Conservation (phyloP, 1,284 basidiomycete genomes). For the Microbotryum saponariae region DNA sequence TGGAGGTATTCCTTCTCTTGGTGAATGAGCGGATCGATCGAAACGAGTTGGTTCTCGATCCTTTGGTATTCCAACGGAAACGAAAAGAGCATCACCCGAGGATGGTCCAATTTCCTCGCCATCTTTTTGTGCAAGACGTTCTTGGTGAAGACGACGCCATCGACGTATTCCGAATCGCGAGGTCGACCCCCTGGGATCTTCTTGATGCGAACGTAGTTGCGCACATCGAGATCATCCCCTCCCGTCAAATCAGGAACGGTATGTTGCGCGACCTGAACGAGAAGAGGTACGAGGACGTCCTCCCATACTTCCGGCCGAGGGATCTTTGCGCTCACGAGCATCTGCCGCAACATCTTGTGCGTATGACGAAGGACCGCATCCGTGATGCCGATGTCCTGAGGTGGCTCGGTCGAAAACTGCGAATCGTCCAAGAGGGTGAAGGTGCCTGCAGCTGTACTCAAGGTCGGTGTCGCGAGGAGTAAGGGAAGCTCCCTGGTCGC, state of each 20-base stretch:
- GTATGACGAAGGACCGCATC: conserved; percentile 12
- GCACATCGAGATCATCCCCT: conserved; percentile 82
- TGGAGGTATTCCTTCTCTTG: conserved; percentile 93
- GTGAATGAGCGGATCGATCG: conserved; percentile 81
- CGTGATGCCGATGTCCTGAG: conserved; percentile 22
- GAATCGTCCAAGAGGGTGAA: not conserved
- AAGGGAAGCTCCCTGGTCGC: too few species aligned
- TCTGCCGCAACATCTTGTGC: conserved; percentile 60
- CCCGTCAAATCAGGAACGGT: conserved; percentile 43
- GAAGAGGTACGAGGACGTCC: conserved; percentile 66
- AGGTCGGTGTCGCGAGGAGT: not conserved
- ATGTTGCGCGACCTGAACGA: conserved; percentile 58
- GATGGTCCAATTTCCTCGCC: conserved; percentile 48
- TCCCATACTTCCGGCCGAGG: conserved; percentile 78
- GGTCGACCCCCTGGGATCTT: conserved; percentile 92
- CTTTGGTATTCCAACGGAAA: conserved; percentile 94
- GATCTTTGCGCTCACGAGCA: conserved; percentile 56
- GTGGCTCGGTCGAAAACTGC: conserved; percentile 1
- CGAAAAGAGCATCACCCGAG: conserved; percentile 89
- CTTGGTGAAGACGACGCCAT: conserved; percentile 95
- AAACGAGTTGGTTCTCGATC: conserved; percentile 87
- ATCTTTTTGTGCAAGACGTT: conserved; percentile 87
- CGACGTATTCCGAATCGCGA: conserved; percentile 89
- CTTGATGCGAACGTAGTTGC: conserved; percentile 96
- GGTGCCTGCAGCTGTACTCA: not conserved